Percentiles rank a stretch among this genome's conserved stretches.
These are phyloP conservation scores for Hibiscus trionum DNA, from an alignment of 345 rosid species.

Conservation along the genomic window DNA sequence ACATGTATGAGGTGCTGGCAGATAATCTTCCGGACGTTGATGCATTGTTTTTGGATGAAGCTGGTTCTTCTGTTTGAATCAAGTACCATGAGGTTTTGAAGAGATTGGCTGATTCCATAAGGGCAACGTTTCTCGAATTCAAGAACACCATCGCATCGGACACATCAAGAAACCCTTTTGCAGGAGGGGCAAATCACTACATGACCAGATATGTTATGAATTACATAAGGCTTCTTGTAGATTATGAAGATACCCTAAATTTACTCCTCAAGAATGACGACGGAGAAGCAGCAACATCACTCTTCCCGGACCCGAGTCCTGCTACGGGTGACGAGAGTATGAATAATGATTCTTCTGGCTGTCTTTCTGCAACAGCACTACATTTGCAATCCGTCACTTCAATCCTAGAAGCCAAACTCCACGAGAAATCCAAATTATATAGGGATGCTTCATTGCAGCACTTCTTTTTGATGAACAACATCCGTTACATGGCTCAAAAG, in stretches of 20 bases:
- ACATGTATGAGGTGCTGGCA: slow-evolving; percentile 68
- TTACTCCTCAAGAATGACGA: slow-evolving; percentile 48
- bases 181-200: slow-evolving; percentile 68
- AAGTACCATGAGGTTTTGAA: slow-evolving; percentile 54
- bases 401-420: slow-evolving; percentile 58
- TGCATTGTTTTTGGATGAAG: slow-evolving; percentile 38
- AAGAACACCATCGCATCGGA: slow-evolving; percentile 56
- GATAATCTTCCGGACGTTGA: slow-evolving; percentile 60
- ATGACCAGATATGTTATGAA: slow-evolving; percentile 82
- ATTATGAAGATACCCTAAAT: slow-evolving; percentile 59
- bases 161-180: slow-evolving; percentile 44
- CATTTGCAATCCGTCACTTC: slow-evolving; percentile 51
- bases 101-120: slow-evolving; percentile 58
- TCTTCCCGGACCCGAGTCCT: slow-evolving; percentile 33
- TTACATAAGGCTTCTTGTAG: slow-evolving; percentile 52
- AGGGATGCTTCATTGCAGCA: slow-evolving; percentile 57
- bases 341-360: slow-evolving; percentile 16
- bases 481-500: slow-evolving; percentile 82
- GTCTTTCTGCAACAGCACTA: slow-evolving; percentile 32
- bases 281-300: slow-evolving; percentile 20
- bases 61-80: slow-evolving; percentile 39
- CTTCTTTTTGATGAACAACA: slow-evolving; percentile 76
- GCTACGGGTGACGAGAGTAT: slow-evolving; percentile 31
- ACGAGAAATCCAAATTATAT: slow-evolving; percentile 58
- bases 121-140: slow-evolving; percentile 60